These are phyloP conservation scores for Aspergillus mulundensis DNA, from an alignment of 495 filamentous ascomycete genomes.

Conservation along the genomic window DNA sequence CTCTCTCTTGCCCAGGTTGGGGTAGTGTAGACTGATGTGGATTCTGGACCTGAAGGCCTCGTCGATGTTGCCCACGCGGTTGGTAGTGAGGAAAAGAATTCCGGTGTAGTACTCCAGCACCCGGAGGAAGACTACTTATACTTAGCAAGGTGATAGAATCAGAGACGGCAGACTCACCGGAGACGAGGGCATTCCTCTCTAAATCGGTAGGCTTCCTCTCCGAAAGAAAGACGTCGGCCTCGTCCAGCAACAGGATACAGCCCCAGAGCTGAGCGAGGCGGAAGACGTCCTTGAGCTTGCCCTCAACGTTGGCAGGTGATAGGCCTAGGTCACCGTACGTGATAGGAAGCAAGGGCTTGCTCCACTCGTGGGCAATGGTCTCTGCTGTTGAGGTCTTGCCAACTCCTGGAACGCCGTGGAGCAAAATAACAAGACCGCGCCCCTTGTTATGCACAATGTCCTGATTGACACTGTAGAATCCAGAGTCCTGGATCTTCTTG, in stretches of 20 bases:
- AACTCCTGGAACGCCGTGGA: constrained; percentile 21
- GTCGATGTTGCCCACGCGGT: constrained; percentile 26
- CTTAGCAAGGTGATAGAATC: background rate
- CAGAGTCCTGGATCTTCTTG: background rate
- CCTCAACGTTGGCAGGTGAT: background rate
- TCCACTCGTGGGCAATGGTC: constrained; percentile 20
- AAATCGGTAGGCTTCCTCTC: constrained; percentile 38
- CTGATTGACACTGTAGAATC: background rate
- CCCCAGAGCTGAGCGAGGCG: constrained; percentile 17
- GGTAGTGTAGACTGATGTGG: constrained; percentile 32
- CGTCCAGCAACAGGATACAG: constrained; percentile 55
- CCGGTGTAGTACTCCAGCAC: constrained; percentile 51
- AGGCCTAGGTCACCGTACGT: background rate
- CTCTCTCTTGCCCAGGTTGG: background rate
- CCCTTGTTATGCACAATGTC: constrained; percentile 5
- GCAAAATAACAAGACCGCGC: constrained; percentile 3
- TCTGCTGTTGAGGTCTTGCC: constrained; percentile 15
- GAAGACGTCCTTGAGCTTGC: background rate
- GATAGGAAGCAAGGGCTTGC: constrained; percentile 21
- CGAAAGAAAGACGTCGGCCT: constrained; percentile 67
- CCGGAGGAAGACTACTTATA: constrained; percentile 40
- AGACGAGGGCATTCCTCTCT: constrained; percentile 19
- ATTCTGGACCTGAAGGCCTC: constrained; percentile 49
- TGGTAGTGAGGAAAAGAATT: constrained; percentile 28
- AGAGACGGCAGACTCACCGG: background rate